These are phyloP conservation scores for Aaosphaeria pasadenensis DNA, from an alignment of 2,329 filamentous ascomycete species.

Conservation along the genomic window DNA sequence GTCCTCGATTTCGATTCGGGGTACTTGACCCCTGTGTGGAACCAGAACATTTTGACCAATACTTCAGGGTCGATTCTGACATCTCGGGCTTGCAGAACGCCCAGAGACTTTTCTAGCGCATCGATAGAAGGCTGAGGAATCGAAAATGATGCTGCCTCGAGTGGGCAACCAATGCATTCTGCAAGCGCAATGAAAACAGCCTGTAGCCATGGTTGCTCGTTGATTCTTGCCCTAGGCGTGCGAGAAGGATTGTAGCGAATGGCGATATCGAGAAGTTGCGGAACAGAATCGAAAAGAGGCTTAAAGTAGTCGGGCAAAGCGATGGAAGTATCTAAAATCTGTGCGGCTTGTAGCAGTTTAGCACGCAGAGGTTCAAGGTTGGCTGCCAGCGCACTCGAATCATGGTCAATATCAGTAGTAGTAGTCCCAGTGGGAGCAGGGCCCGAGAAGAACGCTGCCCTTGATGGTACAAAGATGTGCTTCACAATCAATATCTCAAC, in stretches of 20 bases:
- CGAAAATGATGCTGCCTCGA: conserved; percentile 10
- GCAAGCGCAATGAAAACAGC: conserved; percentile 36
- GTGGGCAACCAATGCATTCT: conserved; percentile 31
- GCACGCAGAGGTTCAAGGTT: conserved; percentile 25
- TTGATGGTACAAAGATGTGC: conserved; percentile 42
- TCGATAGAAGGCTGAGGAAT: conserved; percentile 16
- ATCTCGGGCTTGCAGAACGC: conserved; percentile 19
- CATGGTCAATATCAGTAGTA: background rate
- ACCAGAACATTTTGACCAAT: conserved; percentile 32
- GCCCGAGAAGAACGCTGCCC: conserved; percentile 29
- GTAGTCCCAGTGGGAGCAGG: background rate
- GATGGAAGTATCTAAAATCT: conserved; percentile 26
- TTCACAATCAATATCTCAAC: conserved; percentile 40
- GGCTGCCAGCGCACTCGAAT: conserved; percentile 14
- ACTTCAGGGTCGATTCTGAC: conserved; percentile 24
- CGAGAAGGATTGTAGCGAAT: conserved; percentile 39
- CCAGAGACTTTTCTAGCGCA: conserved; percentile 22
- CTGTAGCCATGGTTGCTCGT: conserved; percentile 46
- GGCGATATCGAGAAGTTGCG: conserved; percentile 39
- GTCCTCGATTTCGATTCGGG: conserved; percentile 14
- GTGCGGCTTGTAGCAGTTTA: conserved; percentile 28
- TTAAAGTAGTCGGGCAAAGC: conserved; percentile 15
- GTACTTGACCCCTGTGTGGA: conserved; percentile 30
- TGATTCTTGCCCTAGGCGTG: conserved; percentile 38
- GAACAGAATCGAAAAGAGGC: conserved; percentile 23